These are phyloP conservation scores for Fusarium sp. DNA, from an alignment of 2,329 filamentous ascomycete genomes.

Conservation along the genomic window DNA sequence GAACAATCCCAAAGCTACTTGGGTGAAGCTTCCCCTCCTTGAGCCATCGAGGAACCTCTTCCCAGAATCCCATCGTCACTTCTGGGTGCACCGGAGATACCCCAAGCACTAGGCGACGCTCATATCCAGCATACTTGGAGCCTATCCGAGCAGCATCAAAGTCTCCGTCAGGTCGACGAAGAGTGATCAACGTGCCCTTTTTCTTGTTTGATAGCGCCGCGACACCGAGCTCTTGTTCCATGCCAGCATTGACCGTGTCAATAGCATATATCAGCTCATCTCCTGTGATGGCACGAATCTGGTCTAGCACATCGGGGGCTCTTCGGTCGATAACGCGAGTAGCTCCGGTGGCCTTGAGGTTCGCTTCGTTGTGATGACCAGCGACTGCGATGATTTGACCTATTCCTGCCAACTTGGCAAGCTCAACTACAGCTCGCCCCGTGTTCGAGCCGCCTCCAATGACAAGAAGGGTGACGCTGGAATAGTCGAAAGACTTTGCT, in stretches of 20 bases:
- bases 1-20: neutral
- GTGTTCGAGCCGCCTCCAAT: conserved; percentile 3
- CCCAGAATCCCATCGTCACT: neutral
- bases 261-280: neutral
- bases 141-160: neutral
- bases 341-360: neutral
- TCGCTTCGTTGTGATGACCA: neutral
- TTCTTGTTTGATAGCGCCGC: neutral
- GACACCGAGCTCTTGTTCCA: neutral
- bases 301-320: neutral
- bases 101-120: neutral
- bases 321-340: neutral
- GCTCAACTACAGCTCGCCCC: neutral
- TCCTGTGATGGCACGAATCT: neutral
- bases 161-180: neutral
- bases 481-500: neutral
- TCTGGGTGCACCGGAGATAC: neutral
- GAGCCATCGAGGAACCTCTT: neutral
- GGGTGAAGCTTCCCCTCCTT: neutral
- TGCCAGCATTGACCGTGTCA: neutral
- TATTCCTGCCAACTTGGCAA: neutral
- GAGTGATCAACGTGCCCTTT: neutral
- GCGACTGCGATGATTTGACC: neutral
- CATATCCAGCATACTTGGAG: neutral
- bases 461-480: neutral